Percentiles rank a stretch among this genome's conserved stretches.
Evolutionary conservation across 768 basidiomycete species (phyloP).

Genomic region (Rhodotorula diobovata): DNA sequence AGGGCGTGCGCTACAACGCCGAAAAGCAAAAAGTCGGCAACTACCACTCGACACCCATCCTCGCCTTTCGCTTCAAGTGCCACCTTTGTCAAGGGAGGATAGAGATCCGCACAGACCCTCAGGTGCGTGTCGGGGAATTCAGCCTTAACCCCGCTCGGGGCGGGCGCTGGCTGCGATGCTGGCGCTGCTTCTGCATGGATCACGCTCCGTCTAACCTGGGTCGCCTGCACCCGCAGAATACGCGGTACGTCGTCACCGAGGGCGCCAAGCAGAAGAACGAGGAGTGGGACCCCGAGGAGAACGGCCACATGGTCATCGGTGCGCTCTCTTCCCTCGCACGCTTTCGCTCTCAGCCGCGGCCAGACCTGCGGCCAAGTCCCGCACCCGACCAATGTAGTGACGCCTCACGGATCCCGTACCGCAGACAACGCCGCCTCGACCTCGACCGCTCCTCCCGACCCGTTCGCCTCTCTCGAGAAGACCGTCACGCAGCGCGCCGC

Average conservation of each 20-base stretch:
- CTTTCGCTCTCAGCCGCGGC: neutral
- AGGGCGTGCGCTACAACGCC: conserved; percentile 99
- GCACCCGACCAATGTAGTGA: too few species aligned
- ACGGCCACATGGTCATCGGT: conserved; percentile 35
- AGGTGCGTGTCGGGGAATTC: conserved; percentile 55
- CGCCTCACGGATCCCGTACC: neutral
- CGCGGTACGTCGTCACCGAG: conserved; percentile 82
- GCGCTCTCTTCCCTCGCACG: conserved; percentile 34
- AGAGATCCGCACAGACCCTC: conserved; percentile 93
- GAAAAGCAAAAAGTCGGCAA: conserved; percentile 95
- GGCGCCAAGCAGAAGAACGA: conserved; percentile 93
- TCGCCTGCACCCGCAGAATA: conserved; percentile 62
- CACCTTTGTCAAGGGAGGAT: conserved; percentile 96
- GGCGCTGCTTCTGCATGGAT: too few species aligned
- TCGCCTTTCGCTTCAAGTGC: conserved; percentile 93
- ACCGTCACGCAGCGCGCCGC: conserved; percentile 69
- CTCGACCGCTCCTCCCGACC: conserved; percentile 58
- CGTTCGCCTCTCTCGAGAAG: conserved; percentile 84
- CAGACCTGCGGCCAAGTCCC: too few species aligned
- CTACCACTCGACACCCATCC: conserved; percentile 93
- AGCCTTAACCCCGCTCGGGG: too few species aligned
- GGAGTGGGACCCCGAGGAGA: conserved; percentile 70
- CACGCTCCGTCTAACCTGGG: too few species aligned
- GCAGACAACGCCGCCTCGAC: conserved; percentile 65
- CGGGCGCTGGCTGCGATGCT: too few species aligned